phyloP scores from a whole-genome alignment of 768 basidiomycete species.

The Psilocybe tampanensis region DNA sequence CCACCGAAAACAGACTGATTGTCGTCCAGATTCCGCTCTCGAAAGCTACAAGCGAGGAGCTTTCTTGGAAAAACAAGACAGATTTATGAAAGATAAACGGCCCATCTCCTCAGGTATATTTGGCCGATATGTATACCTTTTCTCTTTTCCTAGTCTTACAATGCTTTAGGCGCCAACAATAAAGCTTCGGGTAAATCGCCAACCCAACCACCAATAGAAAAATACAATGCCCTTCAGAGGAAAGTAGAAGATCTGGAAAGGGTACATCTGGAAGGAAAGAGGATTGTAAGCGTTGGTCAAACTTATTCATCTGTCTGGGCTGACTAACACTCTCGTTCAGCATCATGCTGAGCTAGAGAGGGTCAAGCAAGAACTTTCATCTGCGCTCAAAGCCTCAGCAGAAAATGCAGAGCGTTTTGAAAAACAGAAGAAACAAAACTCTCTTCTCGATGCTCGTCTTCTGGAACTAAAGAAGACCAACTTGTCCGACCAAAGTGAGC shows the following conservation, averaged over 20 bases:
- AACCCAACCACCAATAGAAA: constrained; percentile 38
- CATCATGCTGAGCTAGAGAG: constrained; percentile 63
- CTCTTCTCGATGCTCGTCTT: constrained; percentile 55
- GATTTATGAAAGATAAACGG: constrained; percentile 48
- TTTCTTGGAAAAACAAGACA: constrained; percentile 57
- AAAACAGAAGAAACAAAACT: constrained; percentile 65
- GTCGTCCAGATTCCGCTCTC: constrained; percentile 39
- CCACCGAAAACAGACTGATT: not conserved
- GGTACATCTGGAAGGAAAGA: constrained; percentile 68
- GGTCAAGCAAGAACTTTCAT: constrained; percentile 56
- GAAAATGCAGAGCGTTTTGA: constrained; percentile 59
- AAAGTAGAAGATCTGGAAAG: constrained; percentile 68
- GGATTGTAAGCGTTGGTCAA: constrained; percentile 44
- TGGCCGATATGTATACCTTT: not conserved
- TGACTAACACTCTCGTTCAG: constrained; percentile 32
- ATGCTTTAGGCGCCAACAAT: constrained; percentile 18
- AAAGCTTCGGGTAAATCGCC: constrained; percentile 24
- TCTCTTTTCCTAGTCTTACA: not conserved
- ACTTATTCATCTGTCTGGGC: not conserved
- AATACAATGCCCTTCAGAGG: constrained; percentile 56
- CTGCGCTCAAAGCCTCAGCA: constrained; percentile 43
- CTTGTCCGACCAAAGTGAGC: constrained; percentile 54
- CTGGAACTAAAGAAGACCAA: constrained; percentile 60
- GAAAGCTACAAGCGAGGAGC: constrained; percentile 61
- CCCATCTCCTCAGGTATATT: constrained; percentile 43